phyloP scores from a whole-genome alignment of 164 flowering plant species.

The Dillenia turbinata region DNA sequence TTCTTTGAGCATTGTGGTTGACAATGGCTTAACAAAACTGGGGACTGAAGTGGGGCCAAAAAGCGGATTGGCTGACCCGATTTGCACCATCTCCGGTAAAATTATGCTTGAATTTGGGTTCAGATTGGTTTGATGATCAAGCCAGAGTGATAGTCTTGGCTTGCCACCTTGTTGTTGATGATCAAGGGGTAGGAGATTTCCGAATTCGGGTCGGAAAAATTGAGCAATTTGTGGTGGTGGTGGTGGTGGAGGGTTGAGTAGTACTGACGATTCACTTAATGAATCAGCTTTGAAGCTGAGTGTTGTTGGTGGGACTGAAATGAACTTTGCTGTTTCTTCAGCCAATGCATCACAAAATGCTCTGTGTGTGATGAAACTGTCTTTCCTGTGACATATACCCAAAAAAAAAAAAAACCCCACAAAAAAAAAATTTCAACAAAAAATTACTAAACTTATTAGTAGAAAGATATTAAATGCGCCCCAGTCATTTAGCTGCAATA shows the following conservation, averaged over 20 bases:
- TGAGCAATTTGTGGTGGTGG: conserved; percentile 1
- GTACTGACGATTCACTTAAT: neutral
- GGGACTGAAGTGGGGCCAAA: conserved; percentile 21
- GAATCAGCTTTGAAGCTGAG: conserved; percentile 17
- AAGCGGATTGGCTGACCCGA: conserved; percentile 14
- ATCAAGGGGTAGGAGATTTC: neutral
- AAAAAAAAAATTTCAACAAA: too few species aligned
- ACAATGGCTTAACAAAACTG: neutral
- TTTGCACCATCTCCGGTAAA: conserved; percentile 22
- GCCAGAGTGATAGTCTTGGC: conserved; percentile 45
- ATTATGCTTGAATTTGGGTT: conserved; percentile 17
- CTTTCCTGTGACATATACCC: conserved; percentile 45
- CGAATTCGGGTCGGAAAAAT: conserved; percentile 3
- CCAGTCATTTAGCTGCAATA: too few species aligned
- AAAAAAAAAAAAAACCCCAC: neutral
- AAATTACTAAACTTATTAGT: too few species aligned
- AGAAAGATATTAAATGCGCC: too few species aligned
- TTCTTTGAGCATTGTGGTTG: conserved; percentile 15
- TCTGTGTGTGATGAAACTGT: conserved; percentile 74
- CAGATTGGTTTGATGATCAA: conserved; percentile 28
- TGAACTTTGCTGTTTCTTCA: conserved; percentile 46
- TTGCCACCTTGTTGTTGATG: conserved; percentile 17
- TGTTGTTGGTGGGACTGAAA: conserved; percentile 17
- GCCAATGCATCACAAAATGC: conserved; percentile 70
- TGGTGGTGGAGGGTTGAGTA: conserved; percentile 5